Base-by-base conservation (phyloP, 805 yeast genomes). In the Kluyveromyces lactis region DNA sequence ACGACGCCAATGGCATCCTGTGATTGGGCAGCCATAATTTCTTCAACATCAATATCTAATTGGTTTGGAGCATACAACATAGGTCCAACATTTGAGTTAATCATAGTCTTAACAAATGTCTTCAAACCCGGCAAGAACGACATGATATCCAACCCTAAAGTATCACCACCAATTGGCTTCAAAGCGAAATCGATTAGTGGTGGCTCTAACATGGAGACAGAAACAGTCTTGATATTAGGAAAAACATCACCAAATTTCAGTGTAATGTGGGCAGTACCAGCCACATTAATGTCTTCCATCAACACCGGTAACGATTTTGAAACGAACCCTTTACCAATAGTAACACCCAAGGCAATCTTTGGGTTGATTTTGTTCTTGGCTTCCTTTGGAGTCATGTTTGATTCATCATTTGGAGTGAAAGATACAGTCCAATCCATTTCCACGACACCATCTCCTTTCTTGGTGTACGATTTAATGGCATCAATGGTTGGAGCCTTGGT, bases 151-250 rank as follows among this genome's bases (percentile, higher is more conserved):
- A 84, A 55, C 45, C 95, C 95, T 44, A 84, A 71, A n/a, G 89
- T 79, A 56, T 84, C 90, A 64, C 94, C 92, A 58, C 92, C 92
- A 39, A 84, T 81, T 8, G 95, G 95, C 56, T 84, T 84, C 67
- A 84, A 72, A 16, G 78, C 81, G 57, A 82, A 84, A 55, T 81
- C 89, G 53, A 84, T 81, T 23, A 72, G 68, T 28, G 92, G 92
- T 15, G 90, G 81, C 57, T 83, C 90, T 52, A 84, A 65, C 51
- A 84, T 75, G 46, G 79, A 81, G 41, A 83, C 66, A 15, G 86
- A 77, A 7, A 84, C 85, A 49, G 75, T 60, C 45, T 77, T 78
- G 43, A 84, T 81, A 51, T 83, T 87, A n/a, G 95, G 95, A 59
- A 84, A 82, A 51, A 71, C 70, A 33, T 73, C 71, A 33, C 77